Evolutionary conservation across 768 basidiomycete genomes (phyloP).

Genomic region (Panaeolus cyanescens): DNA sequence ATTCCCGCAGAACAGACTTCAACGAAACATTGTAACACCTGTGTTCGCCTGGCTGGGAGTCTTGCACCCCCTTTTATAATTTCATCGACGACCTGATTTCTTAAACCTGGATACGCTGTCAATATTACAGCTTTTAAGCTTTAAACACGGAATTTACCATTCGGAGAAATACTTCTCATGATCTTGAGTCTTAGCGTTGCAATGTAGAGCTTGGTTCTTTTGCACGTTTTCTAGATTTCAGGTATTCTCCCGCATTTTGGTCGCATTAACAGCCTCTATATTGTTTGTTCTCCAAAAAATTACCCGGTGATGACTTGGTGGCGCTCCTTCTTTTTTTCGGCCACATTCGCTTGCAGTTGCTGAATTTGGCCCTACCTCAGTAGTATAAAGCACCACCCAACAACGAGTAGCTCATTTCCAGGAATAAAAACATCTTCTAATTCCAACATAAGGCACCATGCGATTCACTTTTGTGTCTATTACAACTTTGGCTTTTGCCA

Average conservation of each 20-base stretch:
- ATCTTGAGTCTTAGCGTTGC: no score
- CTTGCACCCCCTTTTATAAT: no score
- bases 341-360: neutral
- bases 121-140: no score
- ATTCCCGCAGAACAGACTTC: no score
- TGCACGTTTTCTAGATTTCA: neutral
- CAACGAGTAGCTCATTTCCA: no score
- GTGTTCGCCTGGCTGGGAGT: no score
- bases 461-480: slow-evolving; percentile 12
- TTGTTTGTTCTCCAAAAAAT: neutral
- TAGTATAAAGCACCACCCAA: neutral
- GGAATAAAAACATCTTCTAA: neutral
- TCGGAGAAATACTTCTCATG: no score
- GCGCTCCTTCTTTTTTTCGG: neutral
- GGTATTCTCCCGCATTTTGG: neutral
- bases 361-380: neutral
- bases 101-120: no score
- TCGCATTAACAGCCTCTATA: neutral
- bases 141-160: neutral
- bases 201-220: neutral
- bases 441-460: slow-evolving; percentile 6
- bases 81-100: no score
- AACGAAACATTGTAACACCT: no score
- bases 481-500: slow-evolving; percentile 11
- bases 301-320: neutral